Percentiles rank a stretch among this genome's conserved stretches.
These are phyloP conservation scores for Pseudonitzschia pungens DNA, from an alignment of 108 stramenopile genomes.

Conservation along the genomic window DNA sequence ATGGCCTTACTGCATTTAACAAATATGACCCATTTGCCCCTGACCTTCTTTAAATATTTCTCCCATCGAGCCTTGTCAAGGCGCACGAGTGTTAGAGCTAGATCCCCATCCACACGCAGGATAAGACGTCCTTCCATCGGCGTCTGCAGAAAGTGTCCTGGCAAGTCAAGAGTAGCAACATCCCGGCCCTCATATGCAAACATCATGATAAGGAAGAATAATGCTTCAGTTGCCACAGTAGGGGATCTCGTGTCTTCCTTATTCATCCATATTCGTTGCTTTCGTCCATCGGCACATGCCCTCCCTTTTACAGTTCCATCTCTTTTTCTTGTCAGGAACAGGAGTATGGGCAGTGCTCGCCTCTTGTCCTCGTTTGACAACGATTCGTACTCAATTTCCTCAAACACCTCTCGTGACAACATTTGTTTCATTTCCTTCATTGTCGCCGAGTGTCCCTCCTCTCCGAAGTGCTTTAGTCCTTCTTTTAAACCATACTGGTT, in stretches of 20 bases:
- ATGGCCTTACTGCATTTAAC: no score
- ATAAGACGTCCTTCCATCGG: neutral
- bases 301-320: neutral
- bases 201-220: no score
- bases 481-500: neutral
- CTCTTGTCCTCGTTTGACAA: conserved; percentile 21
- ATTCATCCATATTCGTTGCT: no score
- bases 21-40: no score
- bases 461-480: conserved; percentile 34
- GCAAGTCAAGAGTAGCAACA: neutral
- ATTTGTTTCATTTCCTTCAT: conserved; percentile 49
- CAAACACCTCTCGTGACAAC: conserved; percentile 28
- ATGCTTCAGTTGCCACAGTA: no score
- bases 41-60: neutral
- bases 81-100: neutral
- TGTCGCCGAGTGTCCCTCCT: conserved; percentile 28
- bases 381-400: conserved; percentile 17
- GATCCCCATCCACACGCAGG: neutral
- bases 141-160: neutral
- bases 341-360: conserved; percentile 21
- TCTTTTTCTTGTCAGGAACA: conserved; percentile 42
- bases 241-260: no score
- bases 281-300: no score
- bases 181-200: no score
- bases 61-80: neutral